Conservation (phyloP, 2,329 filamentous ascomycete species). For the Colletotrichum lupini region DNA sequence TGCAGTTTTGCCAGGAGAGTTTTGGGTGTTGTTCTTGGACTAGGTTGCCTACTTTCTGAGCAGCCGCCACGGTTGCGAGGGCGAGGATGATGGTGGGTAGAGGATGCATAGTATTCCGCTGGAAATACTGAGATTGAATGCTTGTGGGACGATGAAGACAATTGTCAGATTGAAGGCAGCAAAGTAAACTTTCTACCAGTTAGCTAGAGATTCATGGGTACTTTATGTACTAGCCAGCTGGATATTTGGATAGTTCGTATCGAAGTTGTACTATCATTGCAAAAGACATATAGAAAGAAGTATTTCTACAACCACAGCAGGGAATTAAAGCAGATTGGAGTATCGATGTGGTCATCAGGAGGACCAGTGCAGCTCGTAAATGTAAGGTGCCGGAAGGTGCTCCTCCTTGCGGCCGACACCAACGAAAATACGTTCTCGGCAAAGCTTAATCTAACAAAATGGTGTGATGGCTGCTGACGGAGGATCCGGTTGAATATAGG, state of each 20-base stretch:
- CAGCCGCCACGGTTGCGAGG: conserved; percentile 4
- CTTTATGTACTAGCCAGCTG: too few relatives aligned
- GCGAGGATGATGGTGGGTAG: not conserved
- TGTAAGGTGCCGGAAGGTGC: not conserved
- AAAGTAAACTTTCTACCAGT: too few relatives aligned
- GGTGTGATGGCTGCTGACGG: not conserved
- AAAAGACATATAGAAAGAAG: too few relatives aligned
- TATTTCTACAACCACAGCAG: too few relatives aligned
- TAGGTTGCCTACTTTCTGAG: conserved; percentile 17
- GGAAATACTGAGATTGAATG: too few relatives aligned
- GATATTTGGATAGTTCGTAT: too few relatives aligned
- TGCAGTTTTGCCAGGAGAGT: conserved; percentile 28
- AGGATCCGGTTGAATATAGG: not conserved
- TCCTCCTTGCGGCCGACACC: not conserved
- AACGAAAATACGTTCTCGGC: not conserved
- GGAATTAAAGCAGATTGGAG: not conserved
- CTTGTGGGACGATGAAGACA: too few relatives aligned
- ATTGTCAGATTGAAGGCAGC: too few relatives aligned
- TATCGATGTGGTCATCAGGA: not conserved
- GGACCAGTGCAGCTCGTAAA: too few relatives aligned
- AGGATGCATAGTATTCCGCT: not conserved
- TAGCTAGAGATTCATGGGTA: too few relatives aligned
- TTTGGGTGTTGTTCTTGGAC: conserved; percentile 14
- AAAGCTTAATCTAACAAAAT: not conserved
- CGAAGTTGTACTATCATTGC: too few relatives aligned